These are phyloP conservation scores for Paragyromitra xinjiangensis DNA, from an alignment of 495 filamentous ascomycete genomes.

Conservation along the genomic window DNA sequence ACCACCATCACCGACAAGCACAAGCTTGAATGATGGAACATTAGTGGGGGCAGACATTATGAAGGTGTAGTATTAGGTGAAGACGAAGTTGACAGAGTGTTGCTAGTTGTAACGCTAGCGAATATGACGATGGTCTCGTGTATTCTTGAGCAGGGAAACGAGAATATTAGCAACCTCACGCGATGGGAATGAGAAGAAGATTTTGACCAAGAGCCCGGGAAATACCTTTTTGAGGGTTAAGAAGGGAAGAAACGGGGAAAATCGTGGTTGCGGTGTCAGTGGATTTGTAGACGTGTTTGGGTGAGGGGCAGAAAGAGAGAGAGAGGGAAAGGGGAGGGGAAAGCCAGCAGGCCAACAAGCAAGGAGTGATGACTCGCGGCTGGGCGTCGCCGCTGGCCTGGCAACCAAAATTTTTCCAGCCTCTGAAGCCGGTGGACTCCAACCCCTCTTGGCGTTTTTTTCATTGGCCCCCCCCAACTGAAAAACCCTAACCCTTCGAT, in stretches of 20 bases:
- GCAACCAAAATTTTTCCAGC: conserved; percentile 51
- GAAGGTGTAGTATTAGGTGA: conserved; percentile 34
- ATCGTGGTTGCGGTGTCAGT: conserved; percentile 37
- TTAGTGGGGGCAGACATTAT: conserved; percentile 53
- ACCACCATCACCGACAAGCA: conserved; percentile 99
- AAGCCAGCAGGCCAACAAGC: conserved; percentile 52
- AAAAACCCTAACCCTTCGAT: conserved; percentile 38
- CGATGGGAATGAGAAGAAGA: conserved; percentile 14
- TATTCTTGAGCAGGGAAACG: conserved; percentile 20
- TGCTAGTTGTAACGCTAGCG: conserved; percentile 23
- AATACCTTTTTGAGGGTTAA: conserved; percentile 45
- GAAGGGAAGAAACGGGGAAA: conserved; percentile 28
- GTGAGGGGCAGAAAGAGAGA: conserved; percentile 50
- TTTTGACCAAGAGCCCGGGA: conserved; percentile 28
- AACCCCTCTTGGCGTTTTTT: conserved; percentile 27
- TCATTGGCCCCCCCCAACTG: conserved; percentile 34
- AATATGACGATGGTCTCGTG: conserved; percentile 33
- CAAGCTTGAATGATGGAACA: conserved; percentile 93
- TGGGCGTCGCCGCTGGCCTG: conserved; percentile 51
- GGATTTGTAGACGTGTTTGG: conserved; percentile 54
- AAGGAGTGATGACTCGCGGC: conserved; percentile 51
- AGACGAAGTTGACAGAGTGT: conserved; percentile 24
- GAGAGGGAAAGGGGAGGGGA: conserved; percentile 49
- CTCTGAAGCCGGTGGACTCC: conserved; percentile 29
- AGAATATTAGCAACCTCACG: conserved; percentile 41